Evolutionary conservation across 192 early-diverging fungal genomes (phyloP).

Genomic region (Coemansia erecta): DNA sequence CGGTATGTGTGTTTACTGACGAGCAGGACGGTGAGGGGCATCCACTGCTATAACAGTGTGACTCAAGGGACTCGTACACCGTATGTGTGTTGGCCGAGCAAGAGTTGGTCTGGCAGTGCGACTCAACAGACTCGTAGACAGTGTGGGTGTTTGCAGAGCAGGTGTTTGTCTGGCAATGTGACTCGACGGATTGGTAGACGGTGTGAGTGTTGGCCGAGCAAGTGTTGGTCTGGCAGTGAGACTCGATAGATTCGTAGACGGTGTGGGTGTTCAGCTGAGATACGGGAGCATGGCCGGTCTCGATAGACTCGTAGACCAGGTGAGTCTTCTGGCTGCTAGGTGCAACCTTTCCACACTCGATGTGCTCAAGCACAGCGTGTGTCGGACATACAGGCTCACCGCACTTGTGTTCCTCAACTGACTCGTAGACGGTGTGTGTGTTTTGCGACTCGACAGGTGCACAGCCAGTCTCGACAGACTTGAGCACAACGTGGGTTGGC

Average conservation of each 20-base stretch:
- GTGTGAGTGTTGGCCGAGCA: constrained; percentile 14
- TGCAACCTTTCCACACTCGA: background rate
- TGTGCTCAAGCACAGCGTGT: constrained; percentile 6
- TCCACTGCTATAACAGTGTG: constrained; percentile 1
- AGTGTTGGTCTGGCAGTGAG: background rate
- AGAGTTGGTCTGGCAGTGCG: background rate
- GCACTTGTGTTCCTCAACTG: constrained; percentile 5
- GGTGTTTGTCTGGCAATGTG: background rate
- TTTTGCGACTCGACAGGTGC: background rate
- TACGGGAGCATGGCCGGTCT: background rate
- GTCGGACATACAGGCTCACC: constrained; percentile 5
- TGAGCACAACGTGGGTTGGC: constrained; percentile 14
- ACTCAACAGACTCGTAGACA: constrained; percentile 25
- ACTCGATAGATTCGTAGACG: constrained; percentile 14
- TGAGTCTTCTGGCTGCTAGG: background rate
- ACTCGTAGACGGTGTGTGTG: constrained; percentile 28
- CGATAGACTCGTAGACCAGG: background rate
- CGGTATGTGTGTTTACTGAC: constrained; percentile 20
- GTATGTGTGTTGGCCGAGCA: constrained; percentile 7
- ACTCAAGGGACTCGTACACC: constrained; percentile 17
- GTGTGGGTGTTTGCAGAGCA: constrained; percentile 27
- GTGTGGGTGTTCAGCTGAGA: constrained; percentile 17
- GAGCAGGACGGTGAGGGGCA: background rate
- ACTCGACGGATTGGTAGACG: constrained; percentile 24
- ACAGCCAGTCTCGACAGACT: constrained; percentile 15